Conservation (phyloP, 2,329 filamentous ascomycete species). For the Fusarium agapanthi region DNA sequence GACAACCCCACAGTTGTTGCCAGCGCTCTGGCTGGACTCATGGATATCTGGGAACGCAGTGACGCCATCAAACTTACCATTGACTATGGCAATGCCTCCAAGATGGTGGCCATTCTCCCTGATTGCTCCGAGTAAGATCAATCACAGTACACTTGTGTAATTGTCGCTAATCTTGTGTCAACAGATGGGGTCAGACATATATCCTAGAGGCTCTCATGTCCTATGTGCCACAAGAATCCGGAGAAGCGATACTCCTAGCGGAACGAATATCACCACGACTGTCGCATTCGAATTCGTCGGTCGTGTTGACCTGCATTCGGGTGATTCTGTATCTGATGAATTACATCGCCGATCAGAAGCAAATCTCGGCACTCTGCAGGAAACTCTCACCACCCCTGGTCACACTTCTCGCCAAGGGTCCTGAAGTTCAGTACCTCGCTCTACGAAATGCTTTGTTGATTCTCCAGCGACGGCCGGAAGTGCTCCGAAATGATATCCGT, state of each 20-base stretch:
- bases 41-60: constrained; percentile 98
- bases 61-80: constrained; percentile 98
- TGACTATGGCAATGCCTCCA: constrained; percentile 96
- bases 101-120: constrained; percentile 94
- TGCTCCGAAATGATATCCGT: constrained; percentile 93
- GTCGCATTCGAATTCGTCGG: constrained; percentile 95
- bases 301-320: constrained; percentile 94
- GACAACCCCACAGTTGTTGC: constrained; percentile 98
- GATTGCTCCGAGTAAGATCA: constrained; percentile 93
- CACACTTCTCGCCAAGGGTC: constrained; percentile 92
- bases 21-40: constrained; percentile 86
- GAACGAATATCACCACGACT: constrained; percentile 95
- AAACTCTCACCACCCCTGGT: constrained; percentile 96
- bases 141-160: not conserved
- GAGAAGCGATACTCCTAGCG: constrained; percentile 87
- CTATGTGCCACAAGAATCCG: constrained; percentile 91
- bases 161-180: constrained; percentile 19
- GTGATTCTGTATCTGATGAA: constrained; percentile 99
- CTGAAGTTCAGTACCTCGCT: constrained; percentile 97
- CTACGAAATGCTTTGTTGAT: constrained; percentile 94
- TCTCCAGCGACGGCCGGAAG: constrained; percentile 89
- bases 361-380: constrained; percentile 84
- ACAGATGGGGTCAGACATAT: constrained; percentile 97
- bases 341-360: constrained; percentile 92
- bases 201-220: constrained; percentile 98